These are phyloP conservation scores for Balansia obtecta DNA, from an alignment of 2,329 filamentous ascomycete species.

Conservation along the genomic window DNA sequence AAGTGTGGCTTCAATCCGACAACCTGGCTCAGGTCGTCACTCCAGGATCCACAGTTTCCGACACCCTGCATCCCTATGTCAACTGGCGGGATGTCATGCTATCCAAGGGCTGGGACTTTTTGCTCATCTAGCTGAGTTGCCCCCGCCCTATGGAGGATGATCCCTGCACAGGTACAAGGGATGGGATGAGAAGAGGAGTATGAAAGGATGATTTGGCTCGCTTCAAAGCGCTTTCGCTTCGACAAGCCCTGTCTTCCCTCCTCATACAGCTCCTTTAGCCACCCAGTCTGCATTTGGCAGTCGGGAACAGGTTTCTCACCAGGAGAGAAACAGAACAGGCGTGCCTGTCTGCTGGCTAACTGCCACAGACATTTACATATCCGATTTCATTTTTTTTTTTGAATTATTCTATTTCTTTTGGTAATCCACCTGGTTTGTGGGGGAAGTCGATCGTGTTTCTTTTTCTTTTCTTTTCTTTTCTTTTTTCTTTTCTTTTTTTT, in stretches of 20 bases:
- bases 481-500: conserved; percentile 12
- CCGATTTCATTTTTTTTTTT: conserved; percentile 11
- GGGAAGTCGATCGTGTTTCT: conserved; percentile 7
- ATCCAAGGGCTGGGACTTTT: conserved; percentile 81
- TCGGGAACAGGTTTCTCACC: no score
- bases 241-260: no score
- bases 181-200: no score
- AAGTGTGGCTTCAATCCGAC: conserved; percentile 76
- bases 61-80: conserved; percentile 48
- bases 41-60: conserved; percentile 23
- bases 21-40: conserved; percentile 27
- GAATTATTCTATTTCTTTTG: conserved; percentile 9
- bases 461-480: conserved; percentile 12
- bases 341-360: no score
- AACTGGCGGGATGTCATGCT: conserved; percentile 95
- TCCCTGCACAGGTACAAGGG: no score
- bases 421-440: not conserved
- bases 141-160: no score
- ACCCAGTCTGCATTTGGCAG: no score
- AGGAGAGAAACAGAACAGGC: no score
- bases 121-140: conserved; percentile 61
- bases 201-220: no score
- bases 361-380: not conserved
- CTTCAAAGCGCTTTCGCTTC: no score
- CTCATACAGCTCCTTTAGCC: no score